Evolutionary conservation across 2,329 filamentous ascomycete species (phyloP).

Genomic region (Elsinoe fawcettii): DNA sequence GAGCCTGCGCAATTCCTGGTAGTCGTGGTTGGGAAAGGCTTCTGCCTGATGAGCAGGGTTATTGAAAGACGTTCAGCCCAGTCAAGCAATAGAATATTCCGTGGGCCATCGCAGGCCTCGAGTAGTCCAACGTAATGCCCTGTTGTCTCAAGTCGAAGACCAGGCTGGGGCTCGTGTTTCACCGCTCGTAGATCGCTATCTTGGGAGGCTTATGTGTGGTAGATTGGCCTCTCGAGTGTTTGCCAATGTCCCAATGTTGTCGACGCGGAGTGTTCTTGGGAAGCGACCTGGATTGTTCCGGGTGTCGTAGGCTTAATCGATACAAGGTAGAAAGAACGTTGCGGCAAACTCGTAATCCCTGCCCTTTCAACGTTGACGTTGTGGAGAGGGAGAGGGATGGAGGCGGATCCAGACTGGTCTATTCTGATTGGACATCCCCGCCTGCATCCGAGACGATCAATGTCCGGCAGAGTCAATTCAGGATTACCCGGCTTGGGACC

Average conservation of each 20-base stretch:
- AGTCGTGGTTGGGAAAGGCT: constrained; percentile 1
- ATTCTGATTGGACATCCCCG: background rate
- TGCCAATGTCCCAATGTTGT: background rate
- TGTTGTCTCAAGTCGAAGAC: constrained; percentile 4
- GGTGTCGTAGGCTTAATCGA: constrained; percentile 2
- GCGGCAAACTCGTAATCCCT: background rate
- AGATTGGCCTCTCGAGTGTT: background rate
- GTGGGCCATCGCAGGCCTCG: background rate
- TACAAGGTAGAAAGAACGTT: background rate
- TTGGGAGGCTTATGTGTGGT: background rate
- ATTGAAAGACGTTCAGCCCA: constrained; percentile 1
- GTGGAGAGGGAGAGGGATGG: background rate
- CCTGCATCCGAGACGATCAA: background rate
- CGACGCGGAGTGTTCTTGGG: constrained; percentile 1
- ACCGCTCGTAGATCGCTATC: constrained; percentile 14
- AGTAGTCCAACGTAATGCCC: background rate
- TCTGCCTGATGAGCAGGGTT: constrained; percentile 4
- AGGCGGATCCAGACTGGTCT: background rate
- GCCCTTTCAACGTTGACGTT: constrained; percentile 4
- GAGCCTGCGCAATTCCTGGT: background rate
- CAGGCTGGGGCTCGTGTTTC: constrained; percentile 8
- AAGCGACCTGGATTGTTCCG: background rate
- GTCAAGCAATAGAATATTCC: background rate
- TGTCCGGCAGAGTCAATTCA: background rate
- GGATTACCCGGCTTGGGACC: background rate